Evolutionary conservation across 768 basidiomycete species (phyloP).

Genomic region (Scleroderma bovista): DNA sequence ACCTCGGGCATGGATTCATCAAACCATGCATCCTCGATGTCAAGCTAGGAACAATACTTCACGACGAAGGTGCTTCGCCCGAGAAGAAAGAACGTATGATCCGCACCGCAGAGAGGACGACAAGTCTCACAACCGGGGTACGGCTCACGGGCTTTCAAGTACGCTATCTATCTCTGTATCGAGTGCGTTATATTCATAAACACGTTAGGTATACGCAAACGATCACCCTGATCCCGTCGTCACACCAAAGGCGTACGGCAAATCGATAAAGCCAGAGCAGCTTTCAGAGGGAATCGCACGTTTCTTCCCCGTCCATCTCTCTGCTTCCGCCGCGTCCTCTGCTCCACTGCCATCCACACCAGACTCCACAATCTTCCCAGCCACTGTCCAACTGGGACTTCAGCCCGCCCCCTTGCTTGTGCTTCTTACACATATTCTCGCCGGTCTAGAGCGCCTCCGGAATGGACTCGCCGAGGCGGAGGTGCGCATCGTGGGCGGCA

Average conservation of each 20-base stretch:
- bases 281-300: slow-evolving; percentile 70
- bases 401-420: slow-evolving; percentile 48
- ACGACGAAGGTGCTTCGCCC: slow-evolving; percentile 56
- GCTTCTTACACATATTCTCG: slow-evolving; percentile 51
- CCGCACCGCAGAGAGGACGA: slow-evolving; percentile 61
- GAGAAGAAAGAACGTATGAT: slow-evolving; percentile 82
- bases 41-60: slow-evolving; percentile 90
- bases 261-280: slow-evolving; percentile 59
- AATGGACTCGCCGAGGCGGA: slow-evolving; percentile 48
- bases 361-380: slow-evolving; percentile 2
- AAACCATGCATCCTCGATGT: slow-evolving; percentile 88
- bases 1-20: slow-evolving; percentile 64
- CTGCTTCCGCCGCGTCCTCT: slow-evolving; percentile 4
- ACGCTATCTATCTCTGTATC: slow-evolving; percentile 14
- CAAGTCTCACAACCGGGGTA: slow-evolving; percentile 70
- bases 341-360: slow-evolving; percentile 9
- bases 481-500: slow-evolving; percentile 77
- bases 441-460: slow-evolving; percentile 48
- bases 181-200: background rate
- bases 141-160: slow-evolving; percentile 91
- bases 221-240: slow-evolving; percentile 46
- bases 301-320: slow-evolving; percentile 62
- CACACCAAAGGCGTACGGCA: slow-evolving; percentile 76
- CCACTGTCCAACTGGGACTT: slow-evolving; percentile 38
- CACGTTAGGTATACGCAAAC: slow-evolving; percentile 65